Conservation (phyloP, 108 stramenopile genomes). For the Poteriospumella lacustris region DNA sequence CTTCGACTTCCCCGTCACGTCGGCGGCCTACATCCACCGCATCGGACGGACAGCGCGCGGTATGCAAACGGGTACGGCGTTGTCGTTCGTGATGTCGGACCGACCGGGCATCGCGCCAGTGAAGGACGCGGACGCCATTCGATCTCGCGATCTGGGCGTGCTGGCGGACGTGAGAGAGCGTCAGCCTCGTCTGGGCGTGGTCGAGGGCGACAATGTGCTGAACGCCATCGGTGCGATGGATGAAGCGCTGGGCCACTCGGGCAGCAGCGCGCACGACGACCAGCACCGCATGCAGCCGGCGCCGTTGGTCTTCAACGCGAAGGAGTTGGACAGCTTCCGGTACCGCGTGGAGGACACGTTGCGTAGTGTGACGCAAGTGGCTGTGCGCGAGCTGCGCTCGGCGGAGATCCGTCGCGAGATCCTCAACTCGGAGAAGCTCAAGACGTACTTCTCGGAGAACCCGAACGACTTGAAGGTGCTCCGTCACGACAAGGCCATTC, state of each 20-base stretch:
- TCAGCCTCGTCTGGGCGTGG: conserved; percentile 65
- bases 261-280: conserved; percentile 32
- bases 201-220: conserved; percentile 25
- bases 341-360: conserved; percentile 91
- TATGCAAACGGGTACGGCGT: conserved; percentile 83
- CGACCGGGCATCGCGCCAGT: conserved; percentile 3
- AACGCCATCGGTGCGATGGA: conserved; percentile 32
- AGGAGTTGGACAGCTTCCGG: conserved; percentile 88
- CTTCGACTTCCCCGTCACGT: conserved; percentile 83
- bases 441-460: conserved; percentile 87
- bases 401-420: conserved; percentile 87
- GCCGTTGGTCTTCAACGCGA: conserved; percentile 84
- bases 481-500: conserved; percentile 48
- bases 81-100: conserved; percentile 66
- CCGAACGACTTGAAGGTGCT: conserved; percentile 73
- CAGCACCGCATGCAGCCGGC: conserved; percentile 65
- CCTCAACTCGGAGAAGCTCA: conserved; percentile 80
- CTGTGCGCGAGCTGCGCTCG: conserved; percentile 79
- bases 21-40: conserved; percentile 87
- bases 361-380: conserved; percentile 74
- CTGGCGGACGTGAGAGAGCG: conserved; percentile 60
- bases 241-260: background rate
- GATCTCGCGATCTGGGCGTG: conserved; percentile 1
- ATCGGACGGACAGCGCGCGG: conserved; percentile 94
- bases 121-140: background rate